Conservation (phyloP, 192 early-diverging fungal species). For the Rhizophagus prolifer region DNA sequence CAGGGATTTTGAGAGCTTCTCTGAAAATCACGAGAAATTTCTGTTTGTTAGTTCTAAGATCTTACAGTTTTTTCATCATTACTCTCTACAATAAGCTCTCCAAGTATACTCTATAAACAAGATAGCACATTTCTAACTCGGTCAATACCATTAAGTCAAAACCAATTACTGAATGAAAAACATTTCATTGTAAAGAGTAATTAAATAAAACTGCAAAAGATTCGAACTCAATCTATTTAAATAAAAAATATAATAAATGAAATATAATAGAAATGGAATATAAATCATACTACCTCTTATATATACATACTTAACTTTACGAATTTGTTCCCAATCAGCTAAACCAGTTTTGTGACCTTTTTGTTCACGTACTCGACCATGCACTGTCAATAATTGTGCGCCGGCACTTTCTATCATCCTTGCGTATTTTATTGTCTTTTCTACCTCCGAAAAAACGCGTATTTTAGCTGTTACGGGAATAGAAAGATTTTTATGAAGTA, state of each 20-base stretch:
- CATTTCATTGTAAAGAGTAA: too few species aligned
- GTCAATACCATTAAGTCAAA: too few species aligned
- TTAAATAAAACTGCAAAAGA: too few species aligned
- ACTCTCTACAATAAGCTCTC: too few species aligned
- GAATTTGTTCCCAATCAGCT: conserved; percentile 95
- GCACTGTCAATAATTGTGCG: conserved; percentile 88
- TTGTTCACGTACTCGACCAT: conserved; percentile 93
- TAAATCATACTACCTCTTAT: not conserved
- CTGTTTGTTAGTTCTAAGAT: not conserved
- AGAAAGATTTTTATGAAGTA: conserved; percentile 73
- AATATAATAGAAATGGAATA: not conserved
- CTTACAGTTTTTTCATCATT: too few species aligned
- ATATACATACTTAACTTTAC: conserved; percentile 76
- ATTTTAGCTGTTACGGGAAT: conserved; percentile 98
- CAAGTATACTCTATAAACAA: too few species aligned
- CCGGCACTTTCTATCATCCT: conserved; percentile 95
- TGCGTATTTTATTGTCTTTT: conserved; percentile 90
- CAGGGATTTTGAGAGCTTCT: conserved; percentile 63
- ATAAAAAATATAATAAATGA: not conserved
- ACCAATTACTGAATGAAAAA: too few species aligned
- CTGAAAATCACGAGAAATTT: not conserved
- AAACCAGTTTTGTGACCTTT: conserved; percentile 96
- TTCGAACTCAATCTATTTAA: not conserved
- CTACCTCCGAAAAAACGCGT: conserved; percentile 83
- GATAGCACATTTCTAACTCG: too few species aligned